phyloP scores from a whole-genome alignment of 805 yeast genomes.

The Nakazawaea peltata region DNA sequence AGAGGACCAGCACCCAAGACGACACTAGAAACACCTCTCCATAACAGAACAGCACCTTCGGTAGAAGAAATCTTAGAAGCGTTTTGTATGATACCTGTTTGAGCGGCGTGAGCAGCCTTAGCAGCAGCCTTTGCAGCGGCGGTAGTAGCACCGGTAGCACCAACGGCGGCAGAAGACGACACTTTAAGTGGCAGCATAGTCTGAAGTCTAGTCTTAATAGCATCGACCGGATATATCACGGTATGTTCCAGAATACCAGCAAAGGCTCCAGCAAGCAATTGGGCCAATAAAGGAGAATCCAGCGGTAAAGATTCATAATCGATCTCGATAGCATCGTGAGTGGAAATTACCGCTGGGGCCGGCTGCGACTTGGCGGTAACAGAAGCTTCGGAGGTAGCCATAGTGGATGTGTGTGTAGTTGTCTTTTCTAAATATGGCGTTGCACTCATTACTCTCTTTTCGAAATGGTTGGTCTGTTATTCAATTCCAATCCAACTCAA shows the following conservation, averaged over 20 bases:
- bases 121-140: neutral
- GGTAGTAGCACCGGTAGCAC: neutral
- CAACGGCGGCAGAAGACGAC: too few relatives aligned
- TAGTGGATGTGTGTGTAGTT: too few relatives aligned
- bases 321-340: slow-evolving; percentile 30
- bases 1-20: slow-evolving; percentile 99
- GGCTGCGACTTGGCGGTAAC: too few relatives aligned
- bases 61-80: slow-evolving; percentile 70
- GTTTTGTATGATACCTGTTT: slow-evolving; percentile 50
- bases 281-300: slow-evolving; percentile 74
- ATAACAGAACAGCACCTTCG: slow-evolving; percentile 82
- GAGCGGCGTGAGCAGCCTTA: slow-evolving; percentile 11
- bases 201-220: slow-evolving; percentile 95
- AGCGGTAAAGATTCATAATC: slow-evolving; percentile 93
- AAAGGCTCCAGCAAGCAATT: slow-evolving; percentile 88
- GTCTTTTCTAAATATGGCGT: too few relatives aligned
- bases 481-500: too few relatives aligned
- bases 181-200: slow-evolving; percentile 23
- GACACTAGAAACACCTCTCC: slow-evolving; percentile 92
- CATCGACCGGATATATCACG: slow-evolving; percentile 93
- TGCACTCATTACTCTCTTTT: too few relatives aligned
- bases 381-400: too few relatives aligned
- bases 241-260: slow-evolving; percentile 99
- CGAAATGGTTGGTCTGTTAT: too few relatives aligned
- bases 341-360: slow-evolving; percentile 1